A percentile compares a stretch with the other conserved stretches of the same genome.
Evolutionary conservation across 257 asterid species (phyloP).

Genomic region (Henckelia pumila): DNA sequence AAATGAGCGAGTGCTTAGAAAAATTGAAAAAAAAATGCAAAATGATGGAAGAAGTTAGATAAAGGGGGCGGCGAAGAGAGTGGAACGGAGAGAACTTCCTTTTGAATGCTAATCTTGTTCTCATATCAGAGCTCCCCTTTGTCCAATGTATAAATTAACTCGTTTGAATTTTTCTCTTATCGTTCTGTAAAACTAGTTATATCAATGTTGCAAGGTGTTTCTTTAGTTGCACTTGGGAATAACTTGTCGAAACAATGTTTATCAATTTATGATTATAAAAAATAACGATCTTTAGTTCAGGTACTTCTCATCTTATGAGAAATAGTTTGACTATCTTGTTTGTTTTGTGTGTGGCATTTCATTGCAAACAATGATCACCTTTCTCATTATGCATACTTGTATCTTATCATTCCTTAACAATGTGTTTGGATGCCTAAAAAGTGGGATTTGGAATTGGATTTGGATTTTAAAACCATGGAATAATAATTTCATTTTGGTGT

Average conservation of each 20-base stretch:
- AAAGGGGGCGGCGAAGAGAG: background rate
- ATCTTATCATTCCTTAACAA: background rate
- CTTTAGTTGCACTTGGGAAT: background rate
- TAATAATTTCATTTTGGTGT: too few relatives aligned
- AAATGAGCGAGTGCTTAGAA: background rate
- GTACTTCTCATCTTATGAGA: slow-evolving; percentile 16
- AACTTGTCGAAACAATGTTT: background rate
- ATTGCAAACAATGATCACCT: slow-evolving; percentile 4
- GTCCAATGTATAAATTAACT: background rate
- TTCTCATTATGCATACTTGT: background rate
- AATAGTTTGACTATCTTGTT: slow-evolving; percentile 9
- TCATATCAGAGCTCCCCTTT: slow-evolving; percentile 1
- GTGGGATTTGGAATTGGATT: too few relatives aligned
- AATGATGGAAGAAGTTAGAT: background rate
- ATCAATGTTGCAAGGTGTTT: background rate
- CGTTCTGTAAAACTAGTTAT: background rate
- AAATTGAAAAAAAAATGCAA: background rate
- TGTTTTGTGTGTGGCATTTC: slow-evolving; percentile 10
- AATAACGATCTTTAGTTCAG: background rate
- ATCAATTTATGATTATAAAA: slow-evolving; percentile 10
- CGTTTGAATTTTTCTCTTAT: background rate
- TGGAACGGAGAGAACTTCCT: background rate
- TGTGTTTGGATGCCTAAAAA: too few relatives aligned
- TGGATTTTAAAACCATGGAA: too few relatives aligned
- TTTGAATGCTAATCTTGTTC: background rate